Evolutionary conservation across 176 grass and related monocot genomes (phyloP), one percentile per base, ranked within the genome.

Genomic region (Oropetium thomaeum): DNA sequence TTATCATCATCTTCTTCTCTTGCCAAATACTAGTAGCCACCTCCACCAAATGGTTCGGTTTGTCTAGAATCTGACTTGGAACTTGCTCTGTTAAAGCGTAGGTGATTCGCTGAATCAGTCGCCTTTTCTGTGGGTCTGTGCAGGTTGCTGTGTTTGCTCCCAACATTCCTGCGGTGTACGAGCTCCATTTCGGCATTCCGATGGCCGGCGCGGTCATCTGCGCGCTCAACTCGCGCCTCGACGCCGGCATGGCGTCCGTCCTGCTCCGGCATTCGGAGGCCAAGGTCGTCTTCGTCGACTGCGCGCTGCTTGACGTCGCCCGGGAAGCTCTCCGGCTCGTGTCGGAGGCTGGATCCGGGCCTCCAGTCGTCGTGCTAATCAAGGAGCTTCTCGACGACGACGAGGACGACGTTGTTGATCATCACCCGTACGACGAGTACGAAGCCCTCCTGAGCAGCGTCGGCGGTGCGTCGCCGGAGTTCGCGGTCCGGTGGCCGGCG

Each of bases 151-250:
- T 87, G 28, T 83, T 97, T 57, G 90, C 95, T 23, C 83, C 80
- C 20, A 97, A 97, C 71, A 59, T 93, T 55, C 90, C 90, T 4
- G 91, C 84, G 20, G 52, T 97, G 62, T 89, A 71, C 67, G 95
- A 97, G 69, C 88, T 97, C 61, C 91, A 97, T 63, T 93, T 97
- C 78, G 84, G 75, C 12, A 77, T 89, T 10, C 88, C 95, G 3
- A 97, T 97, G 95, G 76, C 84, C 2, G 84, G 90, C 59, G 95
- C 71, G 47, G 71, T 97, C n/a, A 87, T 97, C 77, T 92, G 83
- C 28, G 68, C 90, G 10, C 88, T 97, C 40, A 93, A 97, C 67
- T 87, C 90, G 27, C 88, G 90, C 53, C 95, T 89, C 39, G 88
- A 97, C 62, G 76, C 90, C 39, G 32, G 51, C 42, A 91, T 93